Evolutionary conservation across 169 alveolate species (phyloP), one percentile per base, ranked within the genome.

Genomic region (Pseudocohnilembus persalinus): DNA sequence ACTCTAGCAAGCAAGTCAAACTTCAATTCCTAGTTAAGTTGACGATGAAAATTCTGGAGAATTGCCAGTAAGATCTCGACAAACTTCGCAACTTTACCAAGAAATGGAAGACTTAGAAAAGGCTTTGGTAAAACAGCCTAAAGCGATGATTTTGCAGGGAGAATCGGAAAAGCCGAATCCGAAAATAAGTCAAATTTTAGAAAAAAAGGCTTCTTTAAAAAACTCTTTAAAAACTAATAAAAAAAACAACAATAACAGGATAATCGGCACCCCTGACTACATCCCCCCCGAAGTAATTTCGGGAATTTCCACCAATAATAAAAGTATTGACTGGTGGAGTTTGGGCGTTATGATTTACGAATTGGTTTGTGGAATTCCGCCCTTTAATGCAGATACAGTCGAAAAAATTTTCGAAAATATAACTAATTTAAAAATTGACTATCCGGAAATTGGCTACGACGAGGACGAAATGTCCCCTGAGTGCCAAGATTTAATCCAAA

Each of bases 311-410:
- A 30, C 31, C 0, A 89, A 89, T 73, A 83, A 88, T 87, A 81
- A 87, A 6, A 77, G 83, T 25, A 89, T 92, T 6, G 97, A 93
- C 85, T 88, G 90, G 89, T 93, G 97, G 97, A 88, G 94, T 84
- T 35, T 93, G 28, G 97, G 97, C 28, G 85, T 91, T 15, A 80
- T 86, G 34, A 29, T 74, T 0, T 86, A 68, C 75, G 87, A 86
- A 65, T 1, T 86, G 20, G 65, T 93, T 26, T 79, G 92, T 29
- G 97, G 97, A 24, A 79, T 83, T 1, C 91, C 94, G 26, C 97
- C 97, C n/a, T 93, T 93, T 76, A 85, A 91, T 65, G 93, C 88
- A 35, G 92, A 89, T 28, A 83, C 88, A 49, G 90, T 88, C 32
- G 85, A 83, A 6, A 88, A 93, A 85, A 89, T 89, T 28, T 87